Conservation (phyloP, 495 filamentous ascomycete species). For the Astrocystis sublimbata region DNA sequence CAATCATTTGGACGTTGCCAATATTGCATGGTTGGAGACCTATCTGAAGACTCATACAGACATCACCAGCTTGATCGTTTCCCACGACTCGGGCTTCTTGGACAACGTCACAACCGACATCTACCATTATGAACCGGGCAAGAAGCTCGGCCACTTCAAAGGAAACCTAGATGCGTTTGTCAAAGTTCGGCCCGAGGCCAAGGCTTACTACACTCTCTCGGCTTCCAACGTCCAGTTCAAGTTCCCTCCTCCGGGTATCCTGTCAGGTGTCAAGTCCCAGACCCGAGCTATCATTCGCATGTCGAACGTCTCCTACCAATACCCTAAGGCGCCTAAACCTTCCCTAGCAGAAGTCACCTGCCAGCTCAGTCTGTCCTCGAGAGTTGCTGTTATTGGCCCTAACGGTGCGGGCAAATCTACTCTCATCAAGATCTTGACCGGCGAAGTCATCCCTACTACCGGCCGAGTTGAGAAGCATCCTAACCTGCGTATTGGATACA, state of each 20-base stretch:
- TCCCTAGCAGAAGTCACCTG: conserved; percentile 86
- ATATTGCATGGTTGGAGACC: conserved; percentile 92
- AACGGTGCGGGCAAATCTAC: conserved; percentile 99
- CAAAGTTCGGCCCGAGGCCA: conserved; percentile 89
- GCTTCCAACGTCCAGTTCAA: conserved; percentile 91
- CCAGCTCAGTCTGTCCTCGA: conserved; percentile 82
- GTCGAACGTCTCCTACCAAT: conserved; percentile 86
- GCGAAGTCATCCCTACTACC: conserved; percentile 81
- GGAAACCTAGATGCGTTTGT: conserved; percentile 95
- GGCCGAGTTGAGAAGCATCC: conserved; percentile 98
- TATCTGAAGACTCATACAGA: conserved; percentile 95
- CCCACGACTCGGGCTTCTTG: conserved; percentile 96
- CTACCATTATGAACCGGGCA: conserved; percentile 93
- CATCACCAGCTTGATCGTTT: conserved; percentile 96
- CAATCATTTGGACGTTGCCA: conserved; percentile 95
- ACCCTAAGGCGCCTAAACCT: conserved; percentile 81
- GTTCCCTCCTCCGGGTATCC: conserved; percentile 92
- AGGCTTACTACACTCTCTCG: conserved; percentile 97
- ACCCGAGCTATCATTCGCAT: conserved; percentile 95
- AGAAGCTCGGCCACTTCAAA: conserved; percentile 93
- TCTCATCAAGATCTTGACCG: conserved; percentile 96
- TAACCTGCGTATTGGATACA: conserved; percentile 97
- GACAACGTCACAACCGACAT: conserved; percentile 98
- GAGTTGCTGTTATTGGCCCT: conserved; percentile 92
- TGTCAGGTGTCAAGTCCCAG: conserved; percentile 90